phyloP scores from a whole-genome alignment of 345 rosid genomes.

The Linum usitatissimum region DNA sequence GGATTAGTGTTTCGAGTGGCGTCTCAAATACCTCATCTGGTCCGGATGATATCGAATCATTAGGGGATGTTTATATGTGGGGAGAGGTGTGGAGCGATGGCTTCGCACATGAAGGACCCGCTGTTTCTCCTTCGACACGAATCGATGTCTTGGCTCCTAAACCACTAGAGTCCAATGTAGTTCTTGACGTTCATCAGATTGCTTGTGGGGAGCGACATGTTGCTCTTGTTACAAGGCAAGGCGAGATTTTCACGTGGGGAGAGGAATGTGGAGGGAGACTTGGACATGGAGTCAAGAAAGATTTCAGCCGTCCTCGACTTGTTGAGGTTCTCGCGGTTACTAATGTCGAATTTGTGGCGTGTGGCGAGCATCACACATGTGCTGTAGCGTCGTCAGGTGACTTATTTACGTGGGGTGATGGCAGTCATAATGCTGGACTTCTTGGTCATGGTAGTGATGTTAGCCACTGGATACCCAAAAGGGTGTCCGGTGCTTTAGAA shows the following conservation, averaged over 20 bases:
- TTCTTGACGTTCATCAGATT: slow-evolving; percentile 95
- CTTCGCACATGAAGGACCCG: slow-evolving; percentile 36
- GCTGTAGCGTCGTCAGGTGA: slow-evolving; percentile 77
- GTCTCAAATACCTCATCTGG: slow-evolving; percentile 92
- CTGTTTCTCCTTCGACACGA: slow-evolving; percentile 26
- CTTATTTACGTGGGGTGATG: slow-evolving; percentile 90
- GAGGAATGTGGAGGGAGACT: slow-evolving; percentile 97
- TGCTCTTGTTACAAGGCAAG: slow-evolving; percentile 90
- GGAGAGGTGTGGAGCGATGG: slow-evolving; percentile 88
- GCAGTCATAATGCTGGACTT: slow-evolving; percentile 62
- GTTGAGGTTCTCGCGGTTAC: slow-evolving; percentile 74
- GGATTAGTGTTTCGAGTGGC: slow-evolving; percentile 91
- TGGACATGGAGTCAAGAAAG: slow-evolving; percentile 70
- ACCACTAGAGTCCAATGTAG: slow-evolving; percentile 79
- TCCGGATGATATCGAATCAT: slow-evolving; percentile 94
- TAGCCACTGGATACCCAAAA: slow-evolving; percentile 90
- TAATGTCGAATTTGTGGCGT: slow-evolving; percentile 65
- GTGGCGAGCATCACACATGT: slow-evolving; percentile 82
- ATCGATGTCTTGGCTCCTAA: slow-evolving; percentile 62
- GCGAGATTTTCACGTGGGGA: slow-evolving; percentile 97
- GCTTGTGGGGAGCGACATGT: slow-evolving; percentile 72
- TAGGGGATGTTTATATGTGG: slow-evolving; percentile 94
- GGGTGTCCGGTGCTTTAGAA: slow-evolving; percentile 75
- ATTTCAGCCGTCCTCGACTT: slow-evolving; percentile 60
- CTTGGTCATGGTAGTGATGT: slow-evolving; percentile 79